Base-by-base conservation (phyloP, 192 early-diverging fungal species). In the Backusella circina region DNA sequence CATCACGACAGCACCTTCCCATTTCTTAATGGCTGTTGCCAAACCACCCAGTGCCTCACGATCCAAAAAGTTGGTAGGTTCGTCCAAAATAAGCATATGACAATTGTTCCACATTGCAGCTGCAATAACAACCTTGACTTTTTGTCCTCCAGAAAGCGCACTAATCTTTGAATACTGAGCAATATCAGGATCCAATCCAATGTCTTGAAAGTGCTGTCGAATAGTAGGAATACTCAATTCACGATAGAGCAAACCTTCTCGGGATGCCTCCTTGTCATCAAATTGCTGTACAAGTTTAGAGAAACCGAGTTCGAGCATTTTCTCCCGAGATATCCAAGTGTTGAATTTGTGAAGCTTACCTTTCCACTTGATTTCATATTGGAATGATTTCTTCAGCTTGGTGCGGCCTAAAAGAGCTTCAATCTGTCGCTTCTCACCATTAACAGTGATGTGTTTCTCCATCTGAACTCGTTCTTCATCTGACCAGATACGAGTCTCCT, bases 101-200 rank as follows among this genome's bases (percentile, higher is more conserved):
- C 91, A 91, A 85, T 92, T 88, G 78, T 91, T 89, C 93, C 94
- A 94, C 92, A 95, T 93, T 38, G 91, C 91, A 33, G 90, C 93
- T 38, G 86, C 93, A 77, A 95, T 89, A 33, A 95, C 94, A 64
- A 94, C 92, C 86, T 95, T 95, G 72, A 95, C 93, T 75, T 93
- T 95, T 83, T 93, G 94, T 68, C 93, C 93, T 36, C 91, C 93
- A 68, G 91, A 93, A 23, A 95, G 85, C 50, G 89, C 88, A 68
- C 86, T 84, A 74, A 95, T 93, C 77, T 89, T 87, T 76, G 88
- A 87, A 82, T 93, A 92, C 67, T 91, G 88, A 36, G 89, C 90
- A 83, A 95, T 93, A 73, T 95, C 90, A 36, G 91, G 82, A 71
- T 90, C 88, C 72, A 95, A 84, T 76, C 93, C 93, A 73, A 93